Evolutionary conservation across 2,329 filamentous ascomycete species (phyloP), one percentile per base, ranked within the genome.

Genomic region (Hypoxylon sp.): DNA sequence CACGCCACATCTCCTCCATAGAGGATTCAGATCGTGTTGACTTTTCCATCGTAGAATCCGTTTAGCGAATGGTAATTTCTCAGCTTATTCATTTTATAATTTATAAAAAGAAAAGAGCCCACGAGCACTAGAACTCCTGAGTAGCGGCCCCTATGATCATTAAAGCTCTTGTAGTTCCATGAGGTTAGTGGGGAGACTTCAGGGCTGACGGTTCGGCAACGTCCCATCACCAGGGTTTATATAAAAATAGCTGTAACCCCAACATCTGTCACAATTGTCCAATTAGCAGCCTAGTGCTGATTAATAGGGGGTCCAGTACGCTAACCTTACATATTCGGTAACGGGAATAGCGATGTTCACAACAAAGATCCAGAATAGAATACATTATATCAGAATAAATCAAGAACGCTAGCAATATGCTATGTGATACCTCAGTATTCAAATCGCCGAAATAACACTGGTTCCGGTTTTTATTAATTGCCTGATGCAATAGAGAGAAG

Each of bases 1-100:
- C 53, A 19, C 29, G 61, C 61, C 61, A 63, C 61, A 63, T 63
- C 24, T 50, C 52, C 46, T 63, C 61, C 61, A 63, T 59, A 10
- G 57, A 59, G 44, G 35, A 59, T 26, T 59, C 57, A 6, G 54
- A 26, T 39, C 29, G 29, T 11, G 37, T 19, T 6, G 54, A 26
- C 47, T 48, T 59, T n/a, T 9, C 42, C 42, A 48, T 60, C 10
- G n/a, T 13, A n/a, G 14, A 8, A 4, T 22, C 35, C 42, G 29
- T 26, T 26, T 1, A 26, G 14, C 22, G n/a, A 14, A 10, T 17
- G 31, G 31, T 8, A 8, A 4, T 44, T 44, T 14, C 35, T 37
- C 35, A 2, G 35, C 35, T 14, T n/a, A 44, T 11, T 24, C n/a
- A 17, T 24, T 50, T 17, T n/a, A 17, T 11, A 13, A 3, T 13